Percentiles rank a stretch among this genome's conserved stretches.
Evolutionary conservation across 345 rosid genomes (phyloP).

Genomic region (Psidium friedrichsthalianum): DNA sequence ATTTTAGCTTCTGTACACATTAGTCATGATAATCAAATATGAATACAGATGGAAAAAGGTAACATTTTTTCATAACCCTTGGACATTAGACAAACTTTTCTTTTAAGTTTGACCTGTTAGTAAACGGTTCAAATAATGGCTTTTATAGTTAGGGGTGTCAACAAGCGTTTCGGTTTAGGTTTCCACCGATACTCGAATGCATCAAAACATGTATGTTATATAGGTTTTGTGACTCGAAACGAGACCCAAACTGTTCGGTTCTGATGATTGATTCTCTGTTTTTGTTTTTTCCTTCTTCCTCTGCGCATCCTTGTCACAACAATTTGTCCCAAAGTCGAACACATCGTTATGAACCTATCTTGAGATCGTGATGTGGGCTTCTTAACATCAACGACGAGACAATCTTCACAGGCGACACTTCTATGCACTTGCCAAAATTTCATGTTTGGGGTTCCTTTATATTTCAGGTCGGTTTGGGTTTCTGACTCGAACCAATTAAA

Average conservation of each 20-base stretch:
- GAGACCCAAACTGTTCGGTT: not conserved
- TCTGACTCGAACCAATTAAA: not conserved
- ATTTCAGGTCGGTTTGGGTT: not conserved
- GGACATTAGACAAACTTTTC: not conserved
- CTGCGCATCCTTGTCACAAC: not conserved
- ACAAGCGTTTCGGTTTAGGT: not conserved
- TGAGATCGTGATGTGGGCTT: not conserved
- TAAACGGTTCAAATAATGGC: not conserved
- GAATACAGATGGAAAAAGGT: not conserved
- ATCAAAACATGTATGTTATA: not conserved
- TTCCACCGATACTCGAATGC: not conserved
- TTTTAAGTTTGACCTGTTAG: not conserved
- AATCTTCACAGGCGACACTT: not conserved
- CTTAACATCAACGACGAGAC: not conserved
- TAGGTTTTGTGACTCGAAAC: not conserved
- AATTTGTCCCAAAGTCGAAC: not conserved
- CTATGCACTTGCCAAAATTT: not conserved
- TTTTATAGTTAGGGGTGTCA: not conserved
- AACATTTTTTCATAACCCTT: not conserved
- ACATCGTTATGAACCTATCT: not conserved
- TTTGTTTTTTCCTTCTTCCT: not conserved
- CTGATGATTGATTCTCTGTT: not conserved
- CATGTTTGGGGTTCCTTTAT: not conserved
- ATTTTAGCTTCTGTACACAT: not conserved
- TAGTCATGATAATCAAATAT: not conserved